These are phyloP conservation scores for Erythrophleum ivorense DNA, from an alignment of 331 rosid genomes.

Conservation along the genomic window DNA sequence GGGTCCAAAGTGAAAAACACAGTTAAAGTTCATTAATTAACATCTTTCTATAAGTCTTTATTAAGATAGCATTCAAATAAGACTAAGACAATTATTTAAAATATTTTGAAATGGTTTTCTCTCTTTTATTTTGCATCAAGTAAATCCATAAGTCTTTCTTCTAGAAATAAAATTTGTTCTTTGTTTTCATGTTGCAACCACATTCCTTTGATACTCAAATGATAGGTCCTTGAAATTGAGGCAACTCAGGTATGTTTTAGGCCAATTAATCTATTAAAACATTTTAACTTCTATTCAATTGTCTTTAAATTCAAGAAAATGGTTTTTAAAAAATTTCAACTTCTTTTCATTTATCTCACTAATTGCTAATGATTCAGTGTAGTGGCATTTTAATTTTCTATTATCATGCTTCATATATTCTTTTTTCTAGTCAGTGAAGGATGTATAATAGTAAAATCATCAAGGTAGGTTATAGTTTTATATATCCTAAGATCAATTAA, in stretches of 20 bases:
- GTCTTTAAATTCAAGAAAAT: neutral
- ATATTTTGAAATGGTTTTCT: neutral
- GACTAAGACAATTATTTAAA: too few relatives aligned
- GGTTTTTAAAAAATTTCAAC: neutral
- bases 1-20: too few relatives aligned
- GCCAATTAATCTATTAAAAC: neutral
- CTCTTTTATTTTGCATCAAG: constrained; percentile 53
- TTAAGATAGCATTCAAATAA: too few relatives aligned
- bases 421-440: neutral
- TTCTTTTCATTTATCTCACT: neutral
- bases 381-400: neutral
- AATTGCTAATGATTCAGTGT: neutral
- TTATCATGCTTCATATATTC: neutral
- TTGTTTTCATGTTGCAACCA: constrained; percentile 76
- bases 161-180: constrained; percentile 69
- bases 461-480: neutral
- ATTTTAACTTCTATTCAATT: neutral
- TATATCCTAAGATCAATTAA: constrained; percentile 10
- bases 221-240: constrained; percentile 62
- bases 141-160: constrained; percentile 77
- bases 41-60: too few relatives aligned
- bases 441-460: constrained; percentile 7
- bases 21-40: too few relatives aligned
- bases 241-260: constrained; percentile 60
- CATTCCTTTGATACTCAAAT: constrained; percentile 56